These are phyloP conservation scores for Apostasia shenzhenica DNA, from an alignment of 106 monocot genomes.

Conservation along the genomic window DNA sequence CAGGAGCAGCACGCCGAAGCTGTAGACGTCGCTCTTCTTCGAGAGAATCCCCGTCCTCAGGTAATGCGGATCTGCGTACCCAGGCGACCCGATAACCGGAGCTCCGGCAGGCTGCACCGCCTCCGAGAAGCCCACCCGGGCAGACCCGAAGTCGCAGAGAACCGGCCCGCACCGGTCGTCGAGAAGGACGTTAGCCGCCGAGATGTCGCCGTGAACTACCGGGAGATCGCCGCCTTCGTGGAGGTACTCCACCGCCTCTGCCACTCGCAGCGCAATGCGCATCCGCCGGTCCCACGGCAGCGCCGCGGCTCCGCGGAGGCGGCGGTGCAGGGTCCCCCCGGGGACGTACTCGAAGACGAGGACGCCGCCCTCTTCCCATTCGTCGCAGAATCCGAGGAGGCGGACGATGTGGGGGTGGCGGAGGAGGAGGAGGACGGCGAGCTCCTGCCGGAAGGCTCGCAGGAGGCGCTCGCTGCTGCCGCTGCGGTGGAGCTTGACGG, in stretches of 20 bases:
- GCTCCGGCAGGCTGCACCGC: conserved; percentile 17
- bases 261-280: conserved; percentile 14
- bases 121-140: conserved; percentile 52
- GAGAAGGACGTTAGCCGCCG: conserved; percentile 41
- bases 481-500: conserved; percentile 7
- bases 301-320: conserved; percentile 30
- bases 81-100: conserved; percentile 35
- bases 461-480: conserved; percentile 7
- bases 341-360: conserved; percentile 62
- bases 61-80: conserved; percentile 44
- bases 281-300: conserved; percentile 3
- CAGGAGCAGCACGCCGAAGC: conserved; percentile 66
- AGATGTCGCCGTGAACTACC: conserved; percentile 7
- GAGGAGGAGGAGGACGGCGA: conserved; percentile 5
- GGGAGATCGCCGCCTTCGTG: conserved; percentile 16
- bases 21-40: conserved; percentile 76
- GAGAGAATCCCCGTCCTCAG: conserved; percentile 32
- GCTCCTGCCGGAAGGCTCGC: conserved; percentile 5
- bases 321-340: conserved; percentile 54
- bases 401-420: background rate
- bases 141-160: conserved; percentile 17
- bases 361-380: conserved; percentile 8
- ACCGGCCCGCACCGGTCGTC: background rate
- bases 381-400: conserved; percentile 2
- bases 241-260: conserved; percentile 46